Conservation (phyloP, 768 basidiomycete genomes). For the Mycena epipterygia region DNA sequence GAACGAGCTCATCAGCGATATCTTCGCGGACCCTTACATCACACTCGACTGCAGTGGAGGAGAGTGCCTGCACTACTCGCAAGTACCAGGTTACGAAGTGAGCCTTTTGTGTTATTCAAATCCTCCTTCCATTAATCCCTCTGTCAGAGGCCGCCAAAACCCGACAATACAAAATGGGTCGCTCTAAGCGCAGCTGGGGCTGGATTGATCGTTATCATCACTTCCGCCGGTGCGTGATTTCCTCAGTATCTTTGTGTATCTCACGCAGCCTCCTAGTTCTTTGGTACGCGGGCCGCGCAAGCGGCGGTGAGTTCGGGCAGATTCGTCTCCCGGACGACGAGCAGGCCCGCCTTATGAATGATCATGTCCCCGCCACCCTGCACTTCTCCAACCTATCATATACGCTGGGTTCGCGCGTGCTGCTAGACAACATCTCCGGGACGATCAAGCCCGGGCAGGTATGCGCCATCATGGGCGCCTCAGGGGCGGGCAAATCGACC, state of each 20-base stretch:
- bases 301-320: constrained; percentile 74
- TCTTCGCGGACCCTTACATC: constrained; percentile 95
- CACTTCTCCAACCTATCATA: constrained; percentile 92
- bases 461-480: constrained; percentile 97
- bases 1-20: constrained; percentile 93
- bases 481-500: constrained; percentile 96
- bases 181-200: constrained; percentile 88
- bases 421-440: constrained; percentile 88
- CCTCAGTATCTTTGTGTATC: neutral
- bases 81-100: constrained; percentile 94
- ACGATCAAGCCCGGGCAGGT: constrained; percentile 90
- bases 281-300: constrained; percentile 92
- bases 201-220: constrained; percentile 78
- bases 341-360: constrained; percentile 88
- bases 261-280: constrained; percentile 59
- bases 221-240: constrained; percentile 65
- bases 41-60: constrained; percentile 89
- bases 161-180: constrained; percentile 86
- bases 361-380: constrained; percentile 95
- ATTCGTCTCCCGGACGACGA: constrained; percentile 88
- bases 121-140: neutral
- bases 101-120: constrained; percentile 36
- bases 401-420: constrained; percentile 71
- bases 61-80: constrained; percentile 93
- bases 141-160: constrained; percentile 79